A percentile compares a stretch with the other conserved stretches of the same genome.
Conservation (phyloP, 129 eudicot species). For the Smallanthus sonchifolius region DNA sequence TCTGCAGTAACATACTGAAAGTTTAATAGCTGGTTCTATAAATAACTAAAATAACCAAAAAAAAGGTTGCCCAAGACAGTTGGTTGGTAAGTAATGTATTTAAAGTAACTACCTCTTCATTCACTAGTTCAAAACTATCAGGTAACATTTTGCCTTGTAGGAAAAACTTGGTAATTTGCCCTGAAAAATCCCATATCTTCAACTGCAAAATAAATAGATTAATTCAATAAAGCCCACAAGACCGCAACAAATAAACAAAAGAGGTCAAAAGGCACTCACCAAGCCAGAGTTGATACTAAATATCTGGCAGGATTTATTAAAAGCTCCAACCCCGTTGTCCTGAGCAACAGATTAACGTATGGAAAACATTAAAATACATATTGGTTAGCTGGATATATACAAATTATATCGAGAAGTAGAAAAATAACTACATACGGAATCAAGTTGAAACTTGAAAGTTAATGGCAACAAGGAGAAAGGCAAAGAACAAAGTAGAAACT, state of each 20-base stretch:
- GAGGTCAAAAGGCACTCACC: constrained; percentile 39
- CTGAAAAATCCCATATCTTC: constrained; percentile 89
- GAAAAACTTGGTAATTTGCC: constrained; percentile 55
- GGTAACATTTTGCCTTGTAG: constrained; percentile 25
- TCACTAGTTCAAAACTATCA: constrained; percentile 32
- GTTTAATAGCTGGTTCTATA: background rate
- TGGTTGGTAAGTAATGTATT: background rate
- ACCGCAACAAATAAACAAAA: background rate
- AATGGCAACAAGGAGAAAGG: background rate
- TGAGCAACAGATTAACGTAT: constrained; percentile 25
- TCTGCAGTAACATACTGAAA: constrained; percentile 35
- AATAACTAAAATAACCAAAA: background rate
- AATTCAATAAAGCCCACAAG: constrained; percentile 5
- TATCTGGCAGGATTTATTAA: constrained; percentile 45
- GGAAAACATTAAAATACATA: background rate
- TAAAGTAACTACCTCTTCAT: constrained; percentile 50
- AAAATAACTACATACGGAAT: background rate
- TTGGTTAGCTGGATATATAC: background rate
- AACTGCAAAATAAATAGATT: constrained; percentile 44
- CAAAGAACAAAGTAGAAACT: background rate
- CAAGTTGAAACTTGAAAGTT: background rate
- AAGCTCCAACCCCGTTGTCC: constrained; percentile 57
- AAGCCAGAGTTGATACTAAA: constrained; percentile 41
- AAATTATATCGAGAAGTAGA: background rate
- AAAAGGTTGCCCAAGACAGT: background rate